Percentiles rank a stretch among this genome's conserved stretches.
Evolutionary conservation across 768 basidiomycete species (phyloP).

Genomic region (Tephrocybe sp.): DNA sequence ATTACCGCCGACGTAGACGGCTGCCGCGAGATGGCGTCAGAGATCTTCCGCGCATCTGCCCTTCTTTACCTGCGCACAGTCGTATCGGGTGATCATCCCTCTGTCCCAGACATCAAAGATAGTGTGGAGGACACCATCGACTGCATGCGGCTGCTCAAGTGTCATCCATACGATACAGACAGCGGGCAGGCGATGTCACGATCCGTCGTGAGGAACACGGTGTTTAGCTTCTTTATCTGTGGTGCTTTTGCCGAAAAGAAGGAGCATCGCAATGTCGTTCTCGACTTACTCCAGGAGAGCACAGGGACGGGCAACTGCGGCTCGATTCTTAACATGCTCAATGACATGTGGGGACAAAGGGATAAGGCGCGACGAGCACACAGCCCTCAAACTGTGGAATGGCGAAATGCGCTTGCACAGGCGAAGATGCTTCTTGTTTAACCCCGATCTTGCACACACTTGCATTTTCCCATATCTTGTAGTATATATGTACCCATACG

Average conservation of each 20-base stretch:
- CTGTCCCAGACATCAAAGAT: constrained; percentile 59
- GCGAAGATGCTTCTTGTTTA: constrained; percentile 62
- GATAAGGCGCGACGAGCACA: constrained; percentile 10
- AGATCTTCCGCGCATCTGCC: constrained; percentile 75
- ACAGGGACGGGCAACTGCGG: constrained; percentile 65
- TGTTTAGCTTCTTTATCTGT: constrained; percentile 75
- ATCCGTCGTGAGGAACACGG: constrained; percentile 72
- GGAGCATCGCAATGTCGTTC: constrained; percentile 42
- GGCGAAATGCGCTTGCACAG: constrained; percentile 57
- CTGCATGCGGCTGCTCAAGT: constrained; percentile 40
- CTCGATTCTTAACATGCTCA: constrained; percentile 54
- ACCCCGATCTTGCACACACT: constrained; percentile 4
- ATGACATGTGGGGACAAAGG: constrained; percentile 55
- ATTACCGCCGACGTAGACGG: constrained; percentile 22
- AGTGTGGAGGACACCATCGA: constrained; percentile 55
- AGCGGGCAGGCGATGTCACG: constrained; percentile 34
- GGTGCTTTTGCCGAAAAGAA: constrained; percentile 64
- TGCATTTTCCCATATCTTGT: constrained; percentile 1
- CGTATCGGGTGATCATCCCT: constrained; percentile 70
- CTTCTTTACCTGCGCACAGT: constrained; percentile 76
- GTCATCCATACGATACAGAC: constrained; percentile 18
- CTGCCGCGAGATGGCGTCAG: constrained; percentile 46
- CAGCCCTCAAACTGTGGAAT: constrained; percentile 45
- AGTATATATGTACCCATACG: constrained; percentile 3
- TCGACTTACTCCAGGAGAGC: constrained; percentile 47